Evolutionary conservation across 2,329 filamentous ascomycete species (phyloP), one percentile per base, ranked within the genome.

Genomic region (Aspergillus persii): DNA sequence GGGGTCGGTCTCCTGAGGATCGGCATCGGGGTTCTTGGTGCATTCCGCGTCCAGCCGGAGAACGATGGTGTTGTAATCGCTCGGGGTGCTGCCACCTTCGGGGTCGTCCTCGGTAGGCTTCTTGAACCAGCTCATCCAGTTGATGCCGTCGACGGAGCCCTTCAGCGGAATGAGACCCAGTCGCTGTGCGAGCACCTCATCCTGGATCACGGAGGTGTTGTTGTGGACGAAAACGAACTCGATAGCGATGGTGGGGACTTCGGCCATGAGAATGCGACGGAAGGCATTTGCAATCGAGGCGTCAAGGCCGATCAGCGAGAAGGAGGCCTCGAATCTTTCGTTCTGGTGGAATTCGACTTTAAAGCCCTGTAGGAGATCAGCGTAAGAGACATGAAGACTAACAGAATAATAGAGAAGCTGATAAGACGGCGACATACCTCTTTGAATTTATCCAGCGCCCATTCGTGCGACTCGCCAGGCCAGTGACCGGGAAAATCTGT

Each of bases 171-270:
- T 89, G 50, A 99, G 86, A 60, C 95, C 95, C 33, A 99, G 83
- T 49, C 95, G 86, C 75, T 95, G 91, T 15, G 93, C 89, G 54
- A 99, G 87, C 4, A 99, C 94, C 80, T 99, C 95, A 74, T 99
- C 95, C 76, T 98, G 94, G 70, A 99, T 95, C 39, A 99, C 92
- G 4, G 92, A 96, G 53, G 94, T 98, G 82, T 99, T 99, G 82
- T 97, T 96, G 74, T 91, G 86, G 64, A 98, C 88, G 79, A 90
- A 99, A 73, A 96, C 91, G 63, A 87, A 89, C 81, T 99, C 95
- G 70, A 99, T 93, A 66, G 96, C 95, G 50, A 99, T 84, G 2
- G 92, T 95, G 18, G 94, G 92, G 55, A 99, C 90, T 80, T 99
- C 96, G 67, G 94, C 86, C 76, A 99, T 89, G 70, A 98, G 84